Conservation (phyloP, 805 yeast species). For the Saccharomycopsis malanga region DNA sequence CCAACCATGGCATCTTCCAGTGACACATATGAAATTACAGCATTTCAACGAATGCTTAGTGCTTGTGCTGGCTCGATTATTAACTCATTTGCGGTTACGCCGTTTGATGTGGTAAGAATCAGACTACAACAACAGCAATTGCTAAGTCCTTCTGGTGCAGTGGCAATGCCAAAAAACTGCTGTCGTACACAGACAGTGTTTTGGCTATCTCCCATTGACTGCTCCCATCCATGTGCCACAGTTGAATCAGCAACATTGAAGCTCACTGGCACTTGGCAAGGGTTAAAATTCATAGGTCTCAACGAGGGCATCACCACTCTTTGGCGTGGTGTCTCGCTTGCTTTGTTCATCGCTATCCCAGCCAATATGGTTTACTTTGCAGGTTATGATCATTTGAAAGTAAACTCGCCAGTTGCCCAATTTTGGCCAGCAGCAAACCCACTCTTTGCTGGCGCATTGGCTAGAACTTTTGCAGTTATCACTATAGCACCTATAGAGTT, state of each 20-base stretch:
- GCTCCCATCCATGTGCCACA: slow-evolving; percentile 14
- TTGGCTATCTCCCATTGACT: slow-evolving; percentile 22
- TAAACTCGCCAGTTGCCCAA: slow-evolving; percentile 28
- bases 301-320: slow-evolving; percentile 72
- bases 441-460: slow-evolving; percentile 74
- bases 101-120: slow-evolving; percentile 73
- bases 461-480: slow-evolving; percentile 78
- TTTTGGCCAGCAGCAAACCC: slow-evolving; percentile 46
- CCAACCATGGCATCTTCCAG: too few relatives aligned
- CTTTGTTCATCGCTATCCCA: slow-evolving; percentile 85
- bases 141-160: slow-evolving; percentile 31
- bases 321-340: slow-evolving; percentile 85
- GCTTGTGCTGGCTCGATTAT: slow-evolving; percentile 71
- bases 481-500: slow-evolving; percentile 83
- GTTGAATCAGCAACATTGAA: slow-evolving; percentile 26
- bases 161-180: slow-evolving; percentile 31
- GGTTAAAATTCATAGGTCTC: slow-evolving; percentile 55
- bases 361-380: slow-evolving; percentile 90
- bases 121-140: slow-evolving; percentile 69
- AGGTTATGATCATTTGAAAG: slow-evolving; percentile 84
- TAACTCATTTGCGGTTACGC: slow-evolving; percentile 70
- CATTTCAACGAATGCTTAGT: slow-evolving; percentile 59
- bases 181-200: slow-evolving; percentile 22
- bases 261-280: slow-evolving; percentile 67
- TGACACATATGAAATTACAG: slow-evolving; percentile 12